A percentile compares a stretch with the other conserved stretches of the same genome.
phyloP scores from a whole-genome alignment of 192 early-diverging fungal species.

The Umbelopsis ramanniana region DNA sequence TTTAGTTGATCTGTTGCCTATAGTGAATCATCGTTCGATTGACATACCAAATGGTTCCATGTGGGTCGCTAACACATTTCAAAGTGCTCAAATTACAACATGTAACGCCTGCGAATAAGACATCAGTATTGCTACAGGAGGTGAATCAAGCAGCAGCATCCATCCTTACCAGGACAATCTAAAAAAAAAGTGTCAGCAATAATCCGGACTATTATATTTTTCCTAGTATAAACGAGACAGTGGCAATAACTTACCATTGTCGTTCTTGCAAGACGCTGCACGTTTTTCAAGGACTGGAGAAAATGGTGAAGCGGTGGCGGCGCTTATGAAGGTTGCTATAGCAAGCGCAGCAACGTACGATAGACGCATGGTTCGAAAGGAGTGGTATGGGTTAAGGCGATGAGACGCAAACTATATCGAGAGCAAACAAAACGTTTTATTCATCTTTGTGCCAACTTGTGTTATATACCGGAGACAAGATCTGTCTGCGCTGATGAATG shows the following conservation, averaged over 20 bases:
- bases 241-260: slow-evolving; percentile 11
- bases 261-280: not conserved
- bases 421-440: not conserved
- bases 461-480: not conserved
- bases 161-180: slow-evolving; percentile 11
- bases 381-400: not conserved
- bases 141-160: not conserved
- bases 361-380: slow-evolving; percentile 15
- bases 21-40: not conserved
- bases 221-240: too few species aligned
- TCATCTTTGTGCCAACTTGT: not conserved
- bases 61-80: not conserved
- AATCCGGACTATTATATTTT: too few species aligned
- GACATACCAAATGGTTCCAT: slow-evolving; percentile 18
- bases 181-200: too few species aligned
- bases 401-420: not conserved
- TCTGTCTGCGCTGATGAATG: too few species aligned
- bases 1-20: not conserved
- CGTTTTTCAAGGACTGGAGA: slow-evolving; percentile 16
- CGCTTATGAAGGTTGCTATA: not conserved
- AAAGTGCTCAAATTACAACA: slow-evolving; percentile 13
- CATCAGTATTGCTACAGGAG: not conserved
- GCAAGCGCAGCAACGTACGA: not conserved
- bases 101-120: not conserved
- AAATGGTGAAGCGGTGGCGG: not conserved